These are phyloP conservation scores for Gossypium rotundifolium DNA, from an alignment of 345 rosid species.

Conservation along the genomic window DNA sequence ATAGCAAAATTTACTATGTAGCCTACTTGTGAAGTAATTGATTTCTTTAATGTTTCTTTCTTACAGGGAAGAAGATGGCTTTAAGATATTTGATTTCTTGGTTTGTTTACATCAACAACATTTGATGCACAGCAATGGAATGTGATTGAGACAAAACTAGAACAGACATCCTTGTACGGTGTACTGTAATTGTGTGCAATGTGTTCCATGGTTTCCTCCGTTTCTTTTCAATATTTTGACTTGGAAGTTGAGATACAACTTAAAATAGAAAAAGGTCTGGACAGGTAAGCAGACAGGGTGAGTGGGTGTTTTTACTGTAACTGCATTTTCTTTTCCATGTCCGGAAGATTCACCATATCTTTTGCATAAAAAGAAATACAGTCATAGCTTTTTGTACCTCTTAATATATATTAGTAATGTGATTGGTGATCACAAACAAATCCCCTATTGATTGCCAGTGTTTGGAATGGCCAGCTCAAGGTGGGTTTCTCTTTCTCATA, in stretches of 20 bases:
- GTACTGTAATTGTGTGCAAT: not conserved
- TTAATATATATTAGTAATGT: not conserved
- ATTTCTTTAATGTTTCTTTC: too few species aligned
- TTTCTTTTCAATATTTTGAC: not conserved
- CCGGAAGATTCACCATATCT: slow-evolving; percentile 11
- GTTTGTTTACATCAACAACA: not conserved
- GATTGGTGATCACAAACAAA: not conserved
- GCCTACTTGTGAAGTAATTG: too few species aligned
- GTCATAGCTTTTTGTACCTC: slow-evolving; percentile 11
- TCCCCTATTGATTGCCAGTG: not conserved
- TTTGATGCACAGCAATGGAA: not conserved
- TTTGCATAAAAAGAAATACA: slow-evolving; percentile 8
- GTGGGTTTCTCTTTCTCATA: slow-evolving; percentile 16
- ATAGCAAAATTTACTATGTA: too few species aligned
- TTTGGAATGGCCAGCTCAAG: slow-evolving; percentile 26
- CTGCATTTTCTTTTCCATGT: slow-evolving; percentile 19
- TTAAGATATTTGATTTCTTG: not conserved
- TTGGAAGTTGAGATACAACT: not conserved
- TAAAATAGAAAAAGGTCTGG: not conserved
- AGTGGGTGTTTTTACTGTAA: not conserved
- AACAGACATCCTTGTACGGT: not conserved
- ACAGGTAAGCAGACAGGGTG: not conserved
- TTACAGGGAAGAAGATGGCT: not conserved
- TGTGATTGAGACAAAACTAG: not conserved
- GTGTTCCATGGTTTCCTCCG: not conserved